Conservation (phyloP, 192 early-diverging fungal species). For the Gorgonomyces haynaldii region DNA sequence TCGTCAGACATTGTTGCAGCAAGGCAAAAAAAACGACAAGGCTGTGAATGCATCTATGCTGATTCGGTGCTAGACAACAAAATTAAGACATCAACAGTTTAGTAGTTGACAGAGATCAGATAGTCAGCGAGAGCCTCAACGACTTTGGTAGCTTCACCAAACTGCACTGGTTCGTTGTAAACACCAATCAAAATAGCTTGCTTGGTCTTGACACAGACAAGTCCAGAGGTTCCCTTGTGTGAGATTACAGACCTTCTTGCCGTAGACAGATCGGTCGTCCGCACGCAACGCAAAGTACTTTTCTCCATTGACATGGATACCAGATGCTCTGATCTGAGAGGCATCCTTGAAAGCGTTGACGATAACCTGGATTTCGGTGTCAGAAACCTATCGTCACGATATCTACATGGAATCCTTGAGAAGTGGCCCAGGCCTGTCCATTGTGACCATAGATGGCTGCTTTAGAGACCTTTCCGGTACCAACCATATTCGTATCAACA, state of each 20-base stretch:
- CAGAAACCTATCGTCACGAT: slow-evolving; percentile 28
- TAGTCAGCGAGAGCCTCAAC: slow-evolving; percentile 70
- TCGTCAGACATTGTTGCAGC: too few species aligned
- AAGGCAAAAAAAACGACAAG: too few species aligned
- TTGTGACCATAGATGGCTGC: slow-evolving; percentile 78
- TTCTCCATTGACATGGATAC: slow-evolving; percentile 49
- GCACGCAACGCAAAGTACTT: slow-evolving; percentile 68
- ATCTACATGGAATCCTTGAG: slow-evolving; percentile 57
- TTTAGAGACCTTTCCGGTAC: slow-evolving; percentile 54
- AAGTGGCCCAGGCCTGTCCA: slow-evolving; percentile 72
- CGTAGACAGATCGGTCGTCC: slow-evolving; percentile 60
- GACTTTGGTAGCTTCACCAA: slow-evolving; percentile 59
- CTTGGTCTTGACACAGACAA: slow-evolving; percentile 62
- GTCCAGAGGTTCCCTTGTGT: slow-evolving; percentile 53
- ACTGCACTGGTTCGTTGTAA: slow-evolving; percentile 51
- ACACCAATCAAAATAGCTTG: slow-evolving; percentile 66
- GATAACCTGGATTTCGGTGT: slow-evolving; percentile 45
- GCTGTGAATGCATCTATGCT: neutral
- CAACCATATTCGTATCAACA: slow-evolving; percentile 70
- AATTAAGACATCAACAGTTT: slow-evolving; percentile 3
- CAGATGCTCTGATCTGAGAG: slow-evolving; percentile 41
- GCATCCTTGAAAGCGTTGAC: slow-evolving; percentile 52
- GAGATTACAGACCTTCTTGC: slow-evolving; percentile 50
- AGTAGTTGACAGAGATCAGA: slow-evolving; percentile 54
- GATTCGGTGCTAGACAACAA: neutral